Conservation (phyloP, 2,329 filamentous ascomycete genomes). For the Fusarium camptoceras region DNA sequence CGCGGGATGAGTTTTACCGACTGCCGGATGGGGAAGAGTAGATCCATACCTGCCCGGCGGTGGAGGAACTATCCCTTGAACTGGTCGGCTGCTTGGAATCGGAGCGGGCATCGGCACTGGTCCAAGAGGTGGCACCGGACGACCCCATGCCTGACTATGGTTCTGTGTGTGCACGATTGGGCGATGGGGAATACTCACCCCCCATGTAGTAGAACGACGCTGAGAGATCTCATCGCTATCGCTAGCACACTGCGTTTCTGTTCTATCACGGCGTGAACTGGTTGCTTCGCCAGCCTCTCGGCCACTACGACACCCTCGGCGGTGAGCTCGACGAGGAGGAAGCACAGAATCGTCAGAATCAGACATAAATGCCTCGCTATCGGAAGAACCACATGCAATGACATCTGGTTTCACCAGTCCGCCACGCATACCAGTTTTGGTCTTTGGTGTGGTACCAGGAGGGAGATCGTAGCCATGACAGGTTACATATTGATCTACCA, state of each 20-base stretch:
- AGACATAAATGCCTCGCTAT: conserved; percentile 35
- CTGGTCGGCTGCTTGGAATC: conserved; percentile 3
- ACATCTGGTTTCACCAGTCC: conserved; percentile 31
- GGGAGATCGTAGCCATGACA: conserved; percentile 50
- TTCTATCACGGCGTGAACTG: conserved; percentile 17
- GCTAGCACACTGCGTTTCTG: conserved; percentile 18
- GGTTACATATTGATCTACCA: conserved; percentile 49
- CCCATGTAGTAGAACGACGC: conserved; percentile 22
- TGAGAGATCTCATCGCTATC: conserved; percentile 12
- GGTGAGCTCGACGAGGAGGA: conserved; percentile 16
- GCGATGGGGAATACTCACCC: conserved; percentile 10
- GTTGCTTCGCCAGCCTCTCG: conserved; percentile 24
- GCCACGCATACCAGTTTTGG: conserved; percentile 19
- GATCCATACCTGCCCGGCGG: conserved; percentile 16
- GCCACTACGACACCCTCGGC: conserved; percentile 27
- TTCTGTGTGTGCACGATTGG: conserved; percentile 13
- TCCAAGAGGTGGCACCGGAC: conserved; percentile 1
- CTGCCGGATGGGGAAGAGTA: conserved; percentile 7
- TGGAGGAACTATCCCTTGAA: conserved; percentile 1
- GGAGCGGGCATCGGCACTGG: conserved; percentile 5
- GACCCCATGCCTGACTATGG: conserved; percentile 22
- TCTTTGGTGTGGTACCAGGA: conserved; percentile 22
- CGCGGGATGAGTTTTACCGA: conserved; percentile 35
- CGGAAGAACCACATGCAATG: conserved; percentile 40
- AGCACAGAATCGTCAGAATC: conserved; percentile 42